phyloP scores from a whole-genome alignment of 257 asterid genomes.

The Catharanthus roseus region DNA sequence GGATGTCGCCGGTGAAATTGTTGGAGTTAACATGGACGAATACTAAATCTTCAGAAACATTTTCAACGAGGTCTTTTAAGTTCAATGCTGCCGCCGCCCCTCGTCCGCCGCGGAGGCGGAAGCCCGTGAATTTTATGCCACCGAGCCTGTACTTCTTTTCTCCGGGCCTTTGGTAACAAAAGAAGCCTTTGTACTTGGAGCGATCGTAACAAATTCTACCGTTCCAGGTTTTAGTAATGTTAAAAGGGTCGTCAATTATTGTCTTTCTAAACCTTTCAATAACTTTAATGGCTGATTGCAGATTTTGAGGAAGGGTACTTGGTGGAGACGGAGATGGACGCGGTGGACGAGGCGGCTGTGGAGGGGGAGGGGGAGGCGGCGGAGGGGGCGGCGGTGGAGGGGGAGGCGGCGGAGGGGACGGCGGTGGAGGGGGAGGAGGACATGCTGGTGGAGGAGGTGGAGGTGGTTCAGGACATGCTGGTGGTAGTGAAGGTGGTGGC shows the following conservation, averaged over 20 bases:
- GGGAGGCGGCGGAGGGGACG: not conserved
- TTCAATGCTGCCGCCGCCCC: not conserved
- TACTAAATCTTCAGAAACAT: conserved; percentile 24
- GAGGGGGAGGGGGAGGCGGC: not conserved
- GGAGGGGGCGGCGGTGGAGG: not conserved
- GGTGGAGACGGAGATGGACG: conserved; percentile 6
- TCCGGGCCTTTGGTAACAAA: conserved; percentile 26
- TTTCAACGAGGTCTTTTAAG: conserved; percentile 20
- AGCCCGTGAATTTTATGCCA: conserved; percentile 41
- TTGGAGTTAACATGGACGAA: conserved; percentile 59
- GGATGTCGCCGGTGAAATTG: conserved; percentile 34
- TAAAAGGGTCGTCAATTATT: conserved; percentile 20
- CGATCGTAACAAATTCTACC: conserved; percentile 43
- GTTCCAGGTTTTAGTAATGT: conserved; percentile 31
- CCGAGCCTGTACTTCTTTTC: conserved; percentile 32
- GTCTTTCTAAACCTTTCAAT: conserved; percentile 25
- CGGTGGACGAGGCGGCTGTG: conserved; percentile 9
- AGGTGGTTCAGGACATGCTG: conserved; percentile 14
- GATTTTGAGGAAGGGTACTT: not conserved
- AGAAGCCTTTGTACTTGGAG: conserved; percentile 42
- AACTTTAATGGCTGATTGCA: conserved; percentile 11
- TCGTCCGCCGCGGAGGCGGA: conserved; percentile 3
- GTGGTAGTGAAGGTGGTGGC: conserved; percentile 16
- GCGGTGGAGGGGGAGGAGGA: conserved; percentile 5
- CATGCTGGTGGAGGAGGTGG: conserved; percentile 8